Evolutionary conservation across 2,329 filamentous ascomycete species (phyloP).

Genomic region (Ustilaginoidea virens): DNA sequence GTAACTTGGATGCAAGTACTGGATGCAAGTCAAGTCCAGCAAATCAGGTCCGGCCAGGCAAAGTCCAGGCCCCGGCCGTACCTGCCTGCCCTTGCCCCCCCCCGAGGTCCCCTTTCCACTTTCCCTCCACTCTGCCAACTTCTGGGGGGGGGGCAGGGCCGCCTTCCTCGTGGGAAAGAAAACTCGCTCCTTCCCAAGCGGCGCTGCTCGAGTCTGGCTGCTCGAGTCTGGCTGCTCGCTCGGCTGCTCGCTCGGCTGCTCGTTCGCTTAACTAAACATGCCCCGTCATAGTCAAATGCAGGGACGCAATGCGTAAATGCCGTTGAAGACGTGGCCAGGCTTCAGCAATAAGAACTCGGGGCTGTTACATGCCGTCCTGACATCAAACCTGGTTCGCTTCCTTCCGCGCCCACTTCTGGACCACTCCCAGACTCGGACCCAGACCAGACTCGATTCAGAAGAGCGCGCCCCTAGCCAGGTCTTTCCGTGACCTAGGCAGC

Average conservation of each 20-base stretch:
- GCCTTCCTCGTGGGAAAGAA: too few species aligned
- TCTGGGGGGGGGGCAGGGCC: too few species aligned
- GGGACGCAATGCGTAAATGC: conserved; percentile 5
- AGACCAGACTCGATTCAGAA: conserved; percentile 22
- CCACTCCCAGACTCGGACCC: conserved; percentile 9
- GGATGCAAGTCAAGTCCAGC: too few species aligned
- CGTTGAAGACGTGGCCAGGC: conserved; percentile 5
- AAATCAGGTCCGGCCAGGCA: too few species aligned
- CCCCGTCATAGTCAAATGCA: conserved; percentile 5
- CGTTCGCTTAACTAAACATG: conserved; percentile 2
- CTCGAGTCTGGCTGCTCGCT: neutral
- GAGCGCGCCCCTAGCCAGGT: conserved; percentile 12
- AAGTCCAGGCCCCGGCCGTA: too few species aligned
- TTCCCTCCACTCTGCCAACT: too few species aligned
- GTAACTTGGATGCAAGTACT: too few species aligned
- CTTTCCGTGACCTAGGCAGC: neutral
- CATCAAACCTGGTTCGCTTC: conserved; percentile 18
- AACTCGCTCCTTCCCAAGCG: too few species aligned
- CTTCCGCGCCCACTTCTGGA: conserved; percentile 12
- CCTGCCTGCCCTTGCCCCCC: too few species aligned
- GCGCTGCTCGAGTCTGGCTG: too few species aligned
- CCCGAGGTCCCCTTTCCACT: too few species aligned
- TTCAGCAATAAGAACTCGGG: conserved; percentile 6
- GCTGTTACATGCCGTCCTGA: conserved; percentile 1
- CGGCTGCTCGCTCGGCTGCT: neutral